Base-by-base conservation (phyloP, 1,139 yeast genomes). In the Suhomyces wounanorum region DNA sequence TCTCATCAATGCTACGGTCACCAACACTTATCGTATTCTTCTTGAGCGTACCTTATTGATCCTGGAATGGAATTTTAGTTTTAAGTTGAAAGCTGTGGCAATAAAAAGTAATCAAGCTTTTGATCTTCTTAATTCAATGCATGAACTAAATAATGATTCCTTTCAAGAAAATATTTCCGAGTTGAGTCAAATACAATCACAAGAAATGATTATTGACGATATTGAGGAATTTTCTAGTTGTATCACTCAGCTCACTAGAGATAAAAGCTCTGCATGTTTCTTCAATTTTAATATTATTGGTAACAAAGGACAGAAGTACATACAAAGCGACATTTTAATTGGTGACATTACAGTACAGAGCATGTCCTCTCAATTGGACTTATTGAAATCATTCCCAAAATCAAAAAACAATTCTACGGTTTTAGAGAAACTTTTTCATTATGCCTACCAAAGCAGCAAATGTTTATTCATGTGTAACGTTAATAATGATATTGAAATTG, bases 401-500 rank as follows among this genome's bases (percentile, higher is more conserved):
- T 3, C 37, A 33, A 33, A 16, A 33, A 33, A 33, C 21, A 21
- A 33, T 14, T 30, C 37, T 13, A 33, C 44, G 5, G 54, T 59
- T 3, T 41, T 58, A 50, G 51, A 57, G n/a, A 61, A 56, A 43
- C 35, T 65, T 17, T 50, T 63, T 8, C 58, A 57, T 39, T 61
- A 54, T 41, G 50, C 65, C 3, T 62, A 59, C 46, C 49, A 55
- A n/a, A 59, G 62, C 28, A 62, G 67, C 43, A 68, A 67, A 52
- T 54, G 67, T 33, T 51, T 69, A 36, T 60, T 67, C 25, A 44
- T 68, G 44, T 38, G 49, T 43, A 51, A 51, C 47, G 50, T 51
- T 43, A 41, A 56, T 25, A 50, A 49, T 8, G 50, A 55, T 8
- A 44, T 55, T 26, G 37, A 47, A 41, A 43, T 43, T 49, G 23